Percentiles rank a stretch among this genome's conserved stretches.
Evolutionary conservation across 2,329 filamentous ascomycete genomes (phyloP).

Genomic region (Aureobasidium leucospermi): DNA sequence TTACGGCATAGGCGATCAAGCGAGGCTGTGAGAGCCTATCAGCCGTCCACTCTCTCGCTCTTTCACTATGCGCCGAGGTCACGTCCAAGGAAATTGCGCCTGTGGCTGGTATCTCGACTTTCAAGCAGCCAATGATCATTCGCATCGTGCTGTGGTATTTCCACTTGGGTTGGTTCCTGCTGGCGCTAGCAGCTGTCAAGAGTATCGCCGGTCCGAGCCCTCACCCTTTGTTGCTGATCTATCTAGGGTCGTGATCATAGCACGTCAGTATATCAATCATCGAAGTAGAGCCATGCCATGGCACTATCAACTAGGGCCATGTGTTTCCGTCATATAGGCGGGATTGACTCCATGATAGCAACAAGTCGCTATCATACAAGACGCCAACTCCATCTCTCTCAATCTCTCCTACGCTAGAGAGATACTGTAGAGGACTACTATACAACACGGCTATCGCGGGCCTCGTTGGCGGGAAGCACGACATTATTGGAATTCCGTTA

Average conservation of each 20-base stretch:
- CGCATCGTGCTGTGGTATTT: background rate
- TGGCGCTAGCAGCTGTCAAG: constrained; percentile 11
- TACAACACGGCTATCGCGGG: constrained; percentile 6
- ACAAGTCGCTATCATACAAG: background rate
- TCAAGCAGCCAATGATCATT: background rate
- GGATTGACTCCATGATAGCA: background rate
- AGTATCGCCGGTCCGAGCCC: background rate
- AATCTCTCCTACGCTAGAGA: background rate
- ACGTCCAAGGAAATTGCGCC: background rate
- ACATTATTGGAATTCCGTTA: constrained; percentile 6
- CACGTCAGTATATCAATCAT: background rate
- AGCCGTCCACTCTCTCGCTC: background rate
- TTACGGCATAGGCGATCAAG: constrained; percentile 10
- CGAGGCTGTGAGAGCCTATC: constrained; percentile 5
- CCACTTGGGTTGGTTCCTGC: constrained; percentile 3
- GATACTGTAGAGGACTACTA: constrained; percentile 4
- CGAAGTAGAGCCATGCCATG: background rate
- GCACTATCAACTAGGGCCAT: background rate
- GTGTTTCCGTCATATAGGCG: background rate
- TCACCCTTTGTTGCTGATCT: background rate
- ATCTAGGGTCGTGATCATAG: background rate
- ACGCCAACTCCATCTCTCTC: background rate
- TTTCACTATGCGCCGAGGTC: background rate
- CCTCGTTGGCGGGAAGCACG: constrained; percentile 8
- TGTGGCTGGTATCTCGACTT: constrained; percentile 11